Evolutionary conservation across 306 rosid species (phyloP), one percentile per base, ranked within the genome.

Genomic region (Acmispon strigosus): DNA sequence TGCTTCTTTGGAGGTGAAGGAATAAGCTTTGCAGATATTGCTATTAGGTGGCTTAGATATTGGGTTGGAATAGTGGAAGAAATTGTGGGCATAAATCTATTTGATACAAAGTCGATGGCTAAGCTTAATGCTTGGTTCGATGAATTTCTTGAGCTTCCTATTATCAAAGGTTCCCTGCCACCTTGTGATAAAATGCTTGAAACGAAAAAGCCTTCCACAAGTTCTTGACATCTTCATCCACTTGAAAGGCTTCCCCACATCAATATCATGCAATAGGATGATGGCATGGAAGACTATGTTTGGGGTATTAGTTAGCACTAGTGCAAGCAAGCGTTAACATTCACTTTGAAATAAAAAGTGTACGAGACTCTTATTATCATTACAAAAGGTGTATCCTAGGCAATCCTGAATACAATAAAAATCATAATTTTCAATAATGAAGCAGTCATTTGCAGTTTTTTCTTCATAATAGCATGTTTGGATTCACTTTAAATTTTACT

Each of bases 1-100:
- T 66, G 8, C 16, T 82, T 44, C 65, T 79, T 82, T 49, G 81
- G 87, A 60, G 92, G 86, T 20, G 84, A 78, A 61, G 73, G 54
- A 7, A 45, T 87, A 54, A 84, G 87, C 34, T 84, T 80, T 17
- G 65, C 72, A 47, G 85, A 80, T 70, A 74, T 85, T 78, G 82
- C 80, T 24, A 75, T 51, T 44, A 84, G 83, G 29, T 84, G 77
- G 83, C 62, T 84, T 43, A 84, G 77, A 77, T 2, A 6, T 29
- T 72, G 79, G 81, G 66, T 55, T 67, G 45, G 48, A 58, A 14
- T 63, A 3, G 19, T 55, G 4, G 86, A 56, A 75, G 84, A 84
- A 70, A 62, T 64, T 20, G 62, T 73, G n/a, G 85, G 51, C 8
- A 80, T 68, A 18, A 78, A 48, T 36, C 67, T 84, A 32, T 75